Evolutionary conservation across 2,329 filamentous ascomycete genomes (phyloP), one percentile per base, ranked within the genome.

Genomic region (Leptographium flavum): DNA sequence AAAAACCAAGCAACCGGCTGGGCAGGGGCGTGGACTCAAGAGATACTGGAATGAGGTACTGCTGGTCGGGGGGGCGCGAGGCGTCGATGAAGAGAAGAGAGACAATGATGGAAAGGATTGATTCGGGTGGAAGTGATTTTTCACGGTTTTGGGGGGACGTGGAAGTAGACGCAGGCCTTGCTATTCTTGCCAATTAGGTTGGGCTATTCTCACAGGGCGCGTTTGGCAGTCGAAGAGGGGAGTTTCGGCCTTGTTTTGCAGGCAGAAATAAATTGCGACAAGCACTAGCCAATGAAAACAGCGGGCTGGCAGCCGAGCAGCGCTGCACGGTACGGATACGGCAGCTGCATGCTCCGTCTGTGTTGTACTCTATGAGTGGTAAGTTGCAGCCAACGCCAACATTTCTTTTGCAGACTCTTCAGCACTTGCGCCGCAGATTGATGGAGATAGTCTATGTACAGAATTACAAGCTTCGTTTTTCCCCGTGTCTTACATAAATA

Each of bases 401-500:
- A 36, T 9, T 17, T 19, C n/a, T 5, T 22, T 32, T 14, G 27
- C 5, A 32, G 19, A 41, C 14, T 22, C 19, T 39, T 28, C 17
- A 32, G 31, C 17, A 32, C 21, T 22, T 22, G 9, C 3, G n/a
- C n/a, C n/a, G n/a, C 15, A 31, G 28, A 31, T 21, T 30, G 28
- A n/a, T 35, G 40, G 40, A 35, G 40, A 42, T 42, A 21, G 40
- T 42, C 40, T 25, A 35, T 33, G 21, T 42, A 10, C 31, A 36
- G 30, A 33, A n/a, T 43, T 36, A 27, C 32, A 43, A 14, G 22
- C 39, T 21, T 31, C 28, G 15, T 31, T 19, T 22, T 39, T 33
- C 30, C 22, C 30, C 30, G n/a, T 28, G 22, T 43, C 33, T 36
- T 43, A 43, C 41, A 43, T 43, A 43, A 27, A 22, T 43, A 36